Base-by-base conservation (phyloP, 768 basidiomycete genomes). In the Fibroporia radiculosa region DNA sequence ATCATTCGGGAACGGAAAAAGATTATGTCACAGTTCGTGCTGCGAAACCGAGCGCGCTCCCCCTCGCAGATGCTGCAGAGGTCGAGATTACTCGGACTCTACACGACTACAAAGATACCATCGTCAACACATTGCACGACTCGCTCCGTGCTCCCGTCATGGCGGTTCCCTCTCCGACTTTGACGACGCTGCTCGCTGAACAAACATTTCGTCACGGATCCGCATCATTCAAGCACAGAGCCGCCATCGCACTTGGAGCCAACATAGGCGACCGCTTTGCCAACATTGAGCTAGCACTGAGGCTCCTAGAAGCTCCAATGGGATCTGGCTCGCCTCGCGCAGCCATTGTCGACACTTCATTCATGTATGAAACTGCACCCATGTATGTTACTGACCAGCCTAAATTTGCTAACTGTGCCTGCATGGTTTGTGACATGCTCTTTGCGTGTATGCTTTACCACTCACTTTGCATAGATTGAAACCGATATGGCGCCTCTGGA, bases 311-410 rank as follows among this genome's bases (percentile, higher is more conserved):
- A 56, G 56, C 62, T 11, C 76, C 75, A 52, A 32, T 48, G 12
- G 52, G 47, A 39, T n/a, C 36, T 2, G 50, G 50, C 0, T 39
- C 46, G 3, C 50, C 61, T 0, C 53, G 53, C 22, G 61, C 72
- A 2, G 57, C 56, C 13, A 69, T 95, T 23, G 62, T 81, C 18
- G 73, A 88, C 54, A 93, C 90, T 1, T 92, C 90, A 58, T 88
- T 92, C 64, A 59, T 97, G 67, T 98, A 97, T 59, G 86, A 97
- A 64, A 93, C 86, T 16, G 72, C 82, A 10, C 90, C 96, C 0
- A 98, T 99, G 96, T 98, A 99, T 60, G 84, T 95, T 33, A 77
- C 77, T 10, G 84, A 96, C 46, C 96, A 99, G 60, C 85, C 83
- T 11, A 66, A 71, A 27, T 98, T 97, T 64, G 74, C 86, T 48